Evolutionary conservation across 768 basidiomycete genomes (phyloP), one percentile per base, ranked within the genome.

Genomic region (Hygrocybe punicea): DNA sequence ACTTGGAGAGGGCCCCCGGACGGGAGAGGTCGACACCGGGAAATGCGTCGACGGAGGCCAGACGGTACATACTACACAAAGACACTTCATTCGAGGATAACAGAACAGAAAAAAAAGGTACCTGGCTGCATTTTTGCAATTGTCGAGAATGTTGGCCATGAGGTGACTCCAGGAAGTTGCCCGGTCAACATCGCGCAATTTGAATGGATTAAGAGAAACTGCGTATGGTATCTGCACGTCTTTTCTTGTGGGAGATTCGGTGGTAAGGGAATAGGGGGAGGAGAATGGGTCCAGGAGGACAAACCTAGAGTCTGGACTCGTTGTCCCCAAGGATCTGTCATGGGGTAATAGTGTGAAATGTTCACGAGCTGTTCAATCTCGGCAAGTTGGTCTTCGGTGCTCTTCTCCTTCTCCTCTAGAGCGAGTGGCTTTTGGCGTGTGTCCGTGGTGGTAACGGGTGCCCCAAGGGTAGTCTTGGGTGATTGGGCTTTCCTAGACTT

Each of bases 241-340:
- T 80, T 69, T 59, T 63, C 70, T 73, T 74, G 68, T 62, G 60
- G 37, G 19, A 2, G 13, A 10, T 36, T 54, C 4, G 34, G 45
- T 25, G 46, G 19, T 48, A 29, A 19, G 21, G n/a, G 16, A 1
- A 54, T 4, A 29, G 4, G 11, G 21, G n/a, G 16, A 1, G 50
- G 29, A 29, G 4, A 29, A 29, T 29, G 17, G 45, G 23, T 29
- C 29, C 4, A 29, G 48, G 39, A n/a, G 29, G 51, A 60, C 67
- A 24, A 68, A 78, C 78, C 78, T 68, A 78, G 62, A 1, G 76
- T 74, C 19, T 75, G 69, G 2, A 76, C 67, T 29, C 63, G 56
- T 53, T 76, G 74, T 1, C 77, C 78, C 74, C 75, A 80, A 6
- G 71, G 65, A 57, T 80, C 78, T 3, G 72, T 60, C 4, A 72